Conservation (phyloP, 1,284 basidiomycete genomes). For the Papiliotrema nemorosa region DNA sequence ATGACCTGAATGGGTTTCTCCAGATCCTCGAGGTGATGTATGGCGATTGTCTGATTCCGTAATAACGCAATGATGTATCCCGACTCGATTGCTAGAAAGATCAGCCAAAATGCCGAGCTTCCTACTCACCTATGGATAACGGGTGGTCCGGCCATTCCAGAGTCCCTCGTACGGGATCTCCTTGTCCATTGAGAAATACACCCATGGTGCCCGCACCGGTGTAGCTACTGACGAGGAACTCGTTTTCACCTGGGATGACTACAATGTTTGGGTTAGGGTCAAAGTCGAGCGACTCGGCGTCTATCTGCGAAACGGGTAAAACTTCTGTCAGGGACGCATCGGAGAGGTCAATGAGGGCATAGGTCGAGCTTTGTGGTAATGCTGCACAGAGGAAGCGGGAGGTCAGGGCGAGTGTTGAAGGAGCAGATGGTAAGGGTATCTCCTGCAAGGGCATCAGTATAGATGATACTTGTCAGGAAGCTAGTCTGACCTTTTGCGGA, state of each 20-base stretch:
- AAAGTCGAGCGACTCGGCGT: slow-evolving; percentile 33
- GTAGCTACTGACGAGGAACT: slow-evolving; percentile 59
- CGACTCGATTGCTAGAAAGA: slow-evolving; percentile 66
- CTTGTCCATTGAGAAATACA: slow-evolving; percentile 74
- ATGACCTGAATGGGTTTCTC: slow-evolving; percentile 65
- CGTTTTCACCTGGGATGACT: slow-evolving; percentile 64
- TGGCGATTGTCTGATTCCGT: slow-evolving; percentile 70
- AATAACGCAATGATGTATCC: slow-evolving; percentile 75
- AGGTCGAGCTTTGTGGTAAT: slow-evolving; percentile 57
- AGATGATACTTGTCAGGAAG: neutral
- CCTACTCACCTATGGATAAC: slow-evolving; percentile 63
- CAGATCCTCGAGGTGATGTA: slow-evolving; percentile 75
- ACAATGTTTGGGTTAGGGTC: slow-evolving; percentile 65
- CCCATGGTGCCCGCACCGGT: slow-evolving; percentile 72
- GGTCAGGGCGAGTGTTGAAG: slow-evolving; percentile 61
- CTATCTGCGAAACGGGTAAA: slow-evolving; percentile 71
- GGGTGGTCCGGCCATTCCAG: slow-evolving; percentile 79
- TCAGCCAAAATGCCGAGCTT: neutral
- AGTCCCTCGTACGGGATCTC: slow-evolving; percentile 83
- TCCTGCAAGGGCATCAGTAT: slow-evolving; percentile 55
- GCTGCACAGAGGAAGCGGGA: slow-evolving; percentile 70
- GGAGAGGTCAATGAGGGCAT: slow-evolving; percentile 73
- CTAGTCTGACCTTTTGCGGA: slow-evolving; percentile 57
- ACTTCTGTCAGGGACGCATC: slow-evolving; percentile 64
- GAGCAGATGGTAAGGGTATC: slow-evolving; percentile 67